Conservation (phyloP, 768 basidiomycete genomes). For the Asterophora lycoperdoides region DNA sequence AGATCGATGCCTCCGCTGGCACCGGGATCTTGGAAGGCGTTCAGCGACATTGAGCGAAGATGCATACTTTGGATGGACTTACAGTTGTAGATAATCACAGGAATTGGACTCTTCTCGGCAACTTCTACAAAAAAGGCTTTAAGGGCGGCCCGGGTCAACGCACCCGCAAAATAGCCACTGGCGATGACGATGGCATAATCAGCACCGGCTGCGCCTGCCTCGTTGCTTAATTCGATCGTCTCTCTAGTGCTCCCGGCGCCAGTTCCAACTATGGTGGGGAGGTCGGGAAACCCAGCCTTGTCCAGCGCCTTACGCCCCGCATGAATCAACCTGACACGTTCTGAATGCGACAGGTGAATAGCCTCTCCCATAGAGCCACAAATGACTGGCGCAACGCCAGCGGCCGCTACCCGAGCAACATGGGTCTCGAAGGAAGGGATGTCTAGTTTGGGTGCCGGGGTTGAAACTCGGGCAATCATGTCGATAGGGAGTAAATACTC, state of each 20-base stretch:
- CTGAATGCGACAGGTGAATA: conserved; percentile 62
- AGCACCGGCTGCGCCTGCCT: conserved; percentile 82
- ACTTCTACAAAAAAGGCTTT: conserved; percentile 80
- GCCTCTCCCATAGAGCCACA: conserved; percentile 88
- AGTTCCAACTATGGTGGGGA: conserved; percentile 79
- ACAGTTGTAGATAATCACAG: conserved; percentile 89
- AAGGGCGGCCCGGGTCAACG: conserved; percentile 63
- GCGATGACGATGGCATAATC: conserved; percentile 84
- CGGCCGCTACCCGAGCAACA: conserved; percentile 56
- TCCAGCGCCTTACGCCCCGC: conserved; percentile 72
- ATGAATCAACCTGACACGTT: conserved; percentile 61
- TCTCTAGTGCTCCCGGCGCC: conserved; percentile 82
- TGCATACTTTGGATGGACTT: conserved; percentile 23
- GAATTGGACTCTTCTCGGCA: conserved; percentile 74
- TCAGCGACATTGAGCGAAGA: conserved; percentile 8
- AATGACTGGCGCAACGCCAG: conserved; percentile 68
- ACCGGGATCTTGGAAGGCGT: conserved; percentile 60
- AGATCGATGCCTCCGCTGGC: conserved; percentile 88
- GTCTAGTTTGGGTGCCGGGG: conserved; percentile 37
- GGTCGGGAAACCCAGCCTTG: conserved; percentile 46
- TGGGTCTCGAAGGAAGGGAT: conserved; percentile 65
- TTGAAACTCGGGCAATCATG: conserved; percentile 6
- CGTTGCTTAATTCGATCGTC: conserved; percentile 67
- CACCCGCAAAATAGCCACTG: conserved; percentile 85
- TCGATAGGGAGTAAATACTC: conserved; percentile 25